Evolutionary conservation across 208 protist species (phyloP).

Genomic region (Leptomonas pyrrhocoris): DNA sequence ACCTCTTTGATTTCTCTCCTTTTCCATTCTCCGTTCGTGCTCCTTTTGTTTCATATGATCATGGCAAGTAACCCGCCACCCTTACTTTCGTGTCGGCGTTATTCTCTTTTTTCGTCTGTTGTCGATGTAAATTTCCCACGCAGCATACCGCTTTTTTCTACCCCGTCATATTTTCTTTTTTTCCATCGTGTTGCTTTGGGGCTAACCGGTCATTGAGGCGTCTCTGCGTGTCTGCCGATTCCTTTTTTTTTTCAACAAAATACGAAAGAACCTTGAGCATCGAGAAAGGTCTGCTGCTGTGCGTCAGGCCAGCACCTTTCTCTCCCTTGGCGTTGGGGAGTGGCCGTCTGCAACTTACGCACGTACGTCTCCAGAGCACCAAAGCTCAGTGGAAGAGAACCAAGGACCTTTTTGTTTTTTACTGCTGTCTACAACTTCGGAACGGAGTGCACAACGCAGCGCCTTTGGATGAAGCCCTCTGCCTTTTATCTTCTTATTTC

Average conservation of each 20-base stretch:
- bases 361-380: too few species aligned
- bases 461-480: too few species aligned
- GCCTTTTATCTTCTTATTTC: neutral
- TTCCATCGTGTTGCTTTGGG: neutral
- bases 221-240: neutral
- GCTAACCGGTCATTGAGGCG: neutral
- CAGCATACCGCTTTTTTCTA: slow-evolving; percentile 7
- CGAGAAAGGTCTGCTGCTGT: neutral
- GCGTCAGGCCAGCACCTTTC: too few species aligned
- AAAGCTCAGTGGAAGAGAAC: too few species aligned
- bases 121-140: slow-evolving; percentile 3
- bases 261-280: neutral
- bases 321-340: too few species aligned
- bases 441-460: too few species aligned
- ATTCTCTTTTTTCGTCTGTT: slow-evolving; percentile 1
- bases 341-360: too few species aligned
- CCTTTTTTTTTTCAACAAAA: neutral
- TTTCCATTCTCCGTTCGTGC: slow-evolving; percentile 7
- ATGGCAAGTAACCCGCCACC: too few species aligned
- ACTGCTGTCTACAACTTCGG: too few species aligned
- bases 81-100: too few species aligned
- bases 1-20: neutral
- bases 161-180: slow-evolving; percentile 8
- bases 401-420: too few species aligned
- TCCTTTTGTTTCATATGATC: neutral